A percentile compares a stretch with the other conserved stretches of the same genome.
These are phyloP conservation scores for Pezicula rhizophila DNA, from an alignment of 2,329 filamentous ascomycete species.

Conservation along the genomic window DNA sequence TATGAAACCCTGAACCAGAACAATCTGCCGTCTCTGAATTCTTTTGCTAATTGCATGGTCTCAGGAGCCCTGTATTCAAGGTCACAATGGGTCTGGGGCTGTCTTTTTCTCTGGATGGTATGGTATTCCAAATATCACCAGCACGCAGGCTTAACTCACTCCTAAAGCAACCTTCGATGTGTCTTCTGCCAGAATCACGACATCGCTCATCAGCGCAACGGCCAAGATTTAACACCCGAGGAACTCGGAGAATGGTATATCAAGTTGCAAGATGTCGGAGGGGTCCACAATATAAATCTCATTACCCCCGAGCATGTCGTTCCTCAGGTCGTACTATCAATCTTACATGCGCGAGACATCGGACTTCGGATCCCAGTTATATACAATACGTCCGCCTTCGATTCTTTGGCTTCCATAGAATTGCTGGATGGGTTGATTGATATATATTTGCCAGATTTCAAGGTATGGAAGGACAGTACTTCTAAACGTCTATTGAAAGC, in stretches of 20 bases:
- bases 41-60: constrained; percentile 1
- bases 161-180: constrained; percentile 40
- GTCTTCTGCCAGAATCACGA: constrained; percentile 79
- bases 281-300: constrained; percentile 85
- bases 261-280: constrained; percentile 73
- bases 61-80: constrained; percentile 70
- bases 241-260: constrained; percentile 77
- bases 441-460: constrained; percentile 86
- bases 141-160: too few relatives aligned
- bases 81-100: constrained; percentile 71
- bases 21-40: background rate
- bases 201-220: constrained; percentile 75
- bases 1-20: background rate
- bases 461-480: constrained; percentile 65
- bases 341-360: constrained; percentile 64
- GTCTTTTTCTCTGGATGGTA: constrained; percentile 53
- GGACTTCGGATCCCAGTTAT: constrained; percentile 69
- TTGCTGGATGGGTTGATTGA: constrained; percentile 75
- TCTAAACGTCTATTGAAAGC: constrained; percentile 71
- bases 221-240: constrained; percentile 72
- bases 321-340: constrained; percentile 72
- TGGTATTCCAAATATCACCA: too few relatives aligned
- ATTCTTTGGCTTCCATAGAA: constrained; percentile 64
- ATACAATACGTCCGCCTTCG: constrained; percentile 81
- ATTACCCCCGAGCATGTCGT: constrained; percentile 84